Evolutionary conservation across 2,329 filamentous ascomycete genomes (phyloP).

Genomic region (Chaetomiaceae sp.): DNA sequence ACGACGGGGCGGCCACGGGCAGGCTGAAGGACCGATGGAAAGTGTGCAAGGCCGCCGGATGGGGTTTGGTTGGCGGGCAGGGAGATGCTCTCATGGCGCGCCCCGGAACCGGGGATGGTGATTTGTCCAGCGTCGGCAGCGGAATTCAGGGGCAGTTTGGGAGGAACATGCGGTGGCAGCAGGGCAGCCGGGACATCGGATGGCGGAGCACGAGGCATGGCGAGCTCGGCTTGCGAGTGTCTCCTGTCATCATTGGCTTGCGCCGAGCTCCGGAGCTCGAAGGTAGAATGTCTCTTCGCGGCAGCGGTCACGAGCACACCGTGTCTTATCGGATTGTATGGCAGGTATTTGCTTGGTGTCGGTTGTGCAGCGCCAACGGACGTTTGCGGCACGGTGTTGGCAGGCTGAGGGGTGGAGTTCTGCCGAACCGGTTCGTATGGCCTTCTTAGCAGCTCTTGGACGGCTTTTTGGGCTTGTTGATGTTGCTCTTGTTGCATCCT

Average conservation of each 20-base stretch:
- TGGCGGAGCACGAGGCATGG: slow-evolving; percentile 15
- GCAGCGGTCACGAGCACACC: slow-evolving; percentile 5
- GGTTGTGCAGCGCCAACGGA: neutral
- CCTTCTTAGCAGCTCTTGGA: slow-evolving; percentile 3
- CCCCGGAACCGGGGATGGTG: neutral
- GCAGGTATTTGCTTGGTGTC: slow-evolving; percentile 13
- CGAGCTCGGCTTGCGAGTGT: slow-evolving; percentile 20
- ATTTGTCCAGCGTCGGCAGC: neutral
- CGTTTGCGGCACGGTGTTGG: neutral
- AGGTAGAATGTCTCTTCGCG: slow-evolving; percentile 9
- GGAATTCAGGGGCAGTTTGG: slow-evolving; percentile 15
- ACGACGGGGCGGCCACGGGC: slow-evolving; percentile 22
- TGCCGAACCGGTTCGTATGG: slow-evolving; percentile 8
- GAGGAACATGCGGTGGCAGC: slow-evolving; percentile 22
- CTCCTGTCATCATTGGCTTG: slow-evolving; percentile 11
- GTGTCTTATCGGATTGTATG: slow-evolving; percentile 15
- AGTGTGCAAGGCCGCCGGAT: slow-evolving; percentile 15
- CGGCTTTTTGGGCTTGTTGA: slow-evolving; percentile 1
- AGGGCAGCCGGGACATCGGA: slow-evolving; percentile 23
- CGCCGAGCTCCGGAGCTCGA: slow-evolving; percentile 8
- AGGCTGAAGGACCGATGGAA: slow-evolving; percentile 29
- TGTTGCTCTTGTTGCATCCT: slow-evolving; percentile 1
- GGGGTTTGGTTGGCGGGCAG: neutral
- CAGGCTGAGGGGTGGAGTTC: slow-evolving; percentile 6
- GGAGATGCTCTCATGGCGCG: slow-evolving; percentile 9